Conservation (phyloP, 73 alveolate species). For the Paramecium bursaria region DNA sequence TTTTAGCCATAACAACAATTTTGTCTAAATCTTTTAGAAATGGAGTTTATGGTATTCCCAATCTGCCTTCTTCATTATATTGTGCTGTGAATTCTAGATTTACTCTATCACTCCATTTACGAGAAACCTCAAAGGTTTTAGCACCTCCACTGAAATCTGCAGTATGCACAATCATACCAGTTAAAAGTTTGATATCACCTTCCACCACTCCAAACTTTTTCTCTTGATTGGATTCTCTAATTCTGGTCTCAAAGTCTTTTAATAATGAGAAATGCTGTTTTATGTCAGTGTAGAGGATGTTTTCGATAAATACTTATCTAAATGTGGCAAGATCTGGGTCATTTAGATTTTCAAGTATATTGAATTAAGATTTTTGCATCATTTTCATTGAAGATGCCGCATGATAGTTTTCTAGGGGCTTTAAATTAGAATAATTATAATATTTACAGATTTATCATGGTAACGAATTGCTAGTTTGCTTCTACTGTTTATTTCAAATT, state of each 20-base stretch:
- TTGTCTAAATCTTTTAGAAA: constrained; percentile 64
- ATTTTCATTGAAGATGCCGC: constrained; percentile 61
- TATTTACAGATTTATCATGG: constrained; percentile 60
- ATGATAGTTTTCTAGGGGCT: constrained; percentile 68
- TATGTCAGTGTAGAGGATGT: constrained; percentile 62
- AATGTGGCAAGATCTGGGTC: constrained; percentile 1
- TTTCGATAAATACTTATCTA: constrained; percentile 48
- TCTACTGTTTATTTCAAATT: constrained; percentile 59
- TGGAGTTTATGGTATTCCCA: constrained; percentile 52
- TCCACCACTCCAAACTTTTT: constrained; percentile 34
- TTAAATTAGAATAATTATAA: not conserved
- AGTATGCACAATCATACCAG: constrained; percentile 68
- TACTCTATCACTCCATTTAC: constrained; percentile 62
- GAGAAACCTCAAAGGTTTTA: constrained; percentile 32
- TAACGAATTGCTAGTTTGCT: constrained; percentile 65
- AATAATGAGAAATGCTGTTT: constrained; percentile 62
- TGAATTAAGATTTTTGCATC: constrained; percentile 1
- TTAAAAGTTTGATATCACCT: constrained; percentile 56
- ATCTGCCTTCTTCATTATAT: constrained; percentile 63
- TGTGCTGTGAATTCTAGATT: constrained; percentile 62
- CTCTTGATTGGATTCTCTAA: constrained; percentile 40
- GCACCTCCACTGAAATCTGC: constrained; percentile 70
- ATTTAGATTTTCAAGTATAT: constrained; percentile 17
- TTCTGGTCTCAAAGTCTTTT: constrained; percentile 62
- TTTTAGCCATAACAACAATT: constrained; percentile 52